Evolutionary conservation across 1,284 basidiomycete species (phyloP).

Genomic region (Ganoderma lingzhi): DNA sequence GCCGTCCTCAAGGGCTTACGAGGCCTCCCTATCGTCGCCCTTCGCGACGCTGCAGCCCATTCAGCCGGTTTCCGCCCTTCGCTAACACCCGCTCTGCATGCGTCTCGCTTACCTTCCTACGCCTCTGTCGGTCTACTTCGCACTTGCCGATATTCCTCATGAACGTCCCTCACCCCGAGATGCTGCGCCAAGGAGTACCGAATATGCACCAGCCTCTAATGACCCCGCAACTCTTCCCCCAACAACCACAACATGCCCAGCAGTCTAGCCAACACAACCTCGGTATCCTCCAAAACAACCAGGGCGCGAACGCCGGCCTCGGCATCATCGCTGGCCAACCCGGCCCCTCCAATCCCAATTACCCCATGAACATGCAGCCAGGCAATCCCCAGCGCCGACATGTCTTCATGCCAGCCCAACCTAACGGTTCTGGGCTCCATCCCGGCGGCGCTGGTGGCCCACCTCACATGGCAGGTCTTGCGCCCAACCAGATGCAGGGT

Average conservation of each 20-base stretch:
- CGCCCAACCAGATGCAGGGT: constrained; percentile 44
- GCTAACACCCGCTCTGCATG: constrained; percentile 29
- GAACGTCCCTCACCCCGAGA: constrained; percentile 48
- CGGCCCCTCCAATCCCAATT: constrained; percentile 30
- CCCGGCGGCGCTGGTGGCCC: constrained; percentile 44
- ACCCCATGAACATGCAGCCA: constrained; percentile 34
- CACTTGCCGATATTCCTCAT: constrained; percentile 29
- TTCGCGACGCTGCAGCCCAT: constrained; percentile 13
- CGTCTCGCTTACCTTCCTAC: constrained; percentile 30
- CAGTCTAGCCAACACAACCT: constrained; percentile 46
- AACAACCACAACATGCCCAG: constrained; percentile 47
- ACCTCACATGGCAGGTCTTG: constrained; percentile 49
- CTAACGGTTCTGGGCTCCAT: constrained; percentile 44
- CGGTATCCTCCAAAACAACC: constrained; percentile 48
- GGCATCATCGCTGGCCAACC: constrained; percentile 44
- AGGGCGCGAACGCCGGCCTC: constrained; percentile 49
- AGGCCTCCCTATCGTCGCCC: constrained; percentile 27
- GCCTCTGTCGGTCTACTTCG: constrained; percentile 22
- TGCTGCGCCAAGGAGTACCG: constrained; percentile 55
- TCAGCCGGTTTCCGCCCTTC: constrained; percentile 1
- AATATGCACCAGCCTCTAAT: constrained; percentile 50
- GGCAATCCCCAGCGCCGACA: constrained; percentile 33
- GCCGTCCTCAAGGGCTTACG: constrained; percentile 24
- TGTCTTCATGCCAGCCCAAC: constrained; percentile 43
- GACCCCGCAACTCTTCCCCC: constrained; percentile 50